A percentile compares a stretch with the other conserved stretches of the same genome.
phyloP scores from a whole-genome alignment of 805 yeast species.

The Trichomonascus vanleenenianus region DNA sequence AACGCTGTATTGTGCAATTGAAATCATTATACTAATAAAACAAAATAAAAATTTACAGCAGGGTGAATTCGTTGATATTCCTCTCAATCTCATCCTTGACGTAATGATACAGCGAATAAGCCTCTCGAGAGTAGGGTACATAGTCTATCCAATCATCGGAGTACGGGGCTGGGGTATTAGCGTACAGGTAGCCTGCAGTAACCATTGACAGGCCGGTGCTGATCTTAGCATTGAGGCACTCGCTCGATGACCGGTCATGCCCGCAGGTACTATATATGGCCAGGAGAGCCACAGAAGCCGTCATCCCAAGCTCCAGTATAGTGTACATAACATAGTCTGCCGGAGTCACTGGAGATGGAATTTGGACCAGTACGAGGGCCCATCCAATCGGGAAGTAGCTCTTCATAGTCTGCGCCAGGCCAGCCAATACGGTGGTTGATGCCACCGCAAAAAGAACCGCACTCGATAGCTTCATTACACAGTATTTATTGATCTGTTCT shows the following conservation, averaged over 20 bases:
- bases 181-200: background rate
- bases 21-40: too few relatives aligned
- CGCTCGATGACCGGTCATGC: background rate
- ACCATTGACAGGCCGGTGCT: background rate
- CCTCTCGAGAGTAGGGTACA: background rate
- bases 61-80: too few relatives aligned
- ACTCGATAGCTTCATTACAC: too few relatives aligned
- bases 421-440: too few relatives aligned
- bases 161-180: background rate
- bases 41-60: too few relatives aligned
- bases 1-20: too few relatives aligned
- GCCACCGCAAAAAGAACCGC: too few relatives aligned
- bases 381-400: background rate
- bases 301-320: background rate
- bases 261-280: background rate
- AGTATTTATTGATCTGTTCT: too few relatives aligned
- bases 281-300: background rate
- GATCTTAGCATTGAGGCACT: background rate
- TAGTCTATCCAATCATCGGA: background rate
- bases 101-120: too few relatives aligned
- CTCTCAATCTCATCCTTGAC: too few relatives aligned
- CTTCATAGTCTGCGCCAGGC: too few relatives aligned
- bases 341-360: background rate
- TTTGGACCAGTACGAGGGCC: background rate
- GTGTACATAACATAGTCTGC: background rate